phyloP scores from a whole-genome alignment of 148 eudicot genomes.

The Chenopodium album region DNA sequence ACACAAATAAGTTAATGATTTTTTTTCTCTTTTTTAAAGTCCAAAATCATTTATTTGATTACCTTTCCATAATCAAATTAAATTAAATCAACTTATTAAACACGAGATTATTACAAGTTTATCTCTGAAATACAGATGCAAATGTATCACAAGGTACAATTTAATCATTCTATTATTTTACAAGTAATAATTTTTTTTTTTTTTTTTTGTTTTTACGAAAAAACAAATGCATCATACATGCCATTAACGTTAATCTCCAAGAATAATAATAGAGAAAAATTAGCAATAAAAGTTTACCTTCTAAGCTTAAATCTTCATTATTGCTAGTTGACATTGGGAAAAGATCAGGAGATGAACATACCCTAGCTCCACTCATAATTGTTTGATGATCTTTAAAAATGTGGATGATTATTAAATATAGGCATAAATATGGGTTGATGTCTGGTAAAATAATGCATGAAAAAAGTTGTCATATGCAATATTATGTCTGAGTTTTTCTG shows the following conservation, averaged over 20 bases:
- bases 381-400: not conserved
- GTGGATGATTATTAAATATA: not conserved
- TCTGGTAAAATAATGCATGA: conserved; percentile 12
- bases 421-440: not conserved
- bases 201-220: too few species aligned
- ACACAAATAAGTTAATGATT: not conserved
- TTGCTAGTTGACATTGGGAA: conserved; percentile 26
- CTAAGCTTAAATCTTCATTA: conserved; percentile 55
- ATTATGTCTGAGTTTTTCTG: not conserved
- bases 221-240: too few species aligned
- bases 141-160: too few species aligned
- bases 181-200: too few species aligned
- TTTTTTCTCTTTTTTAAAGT: too few species aligned
- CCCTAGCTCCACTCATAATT: conserved; percentile 49
- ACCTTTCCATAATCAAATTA: too few species aligned
- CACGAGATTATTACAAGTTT: too few species aligned
- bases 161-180: too few species aligned
- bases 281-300: conserved; percentile 43
- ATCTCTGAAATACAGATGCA: too few species aligned
- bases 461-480: conserved; percentile 2
- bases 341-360: conserved; percentile 55
- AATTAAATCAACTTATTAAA: not conserved
- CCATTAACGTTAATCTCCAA: too few species aligned
- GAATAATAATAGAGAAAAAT: not conserved
- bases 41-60: too few species aligned